Evolutionary conservation across 306 rosid species (phyloP).

Genomic region (Carpinus viminea): DNA sequence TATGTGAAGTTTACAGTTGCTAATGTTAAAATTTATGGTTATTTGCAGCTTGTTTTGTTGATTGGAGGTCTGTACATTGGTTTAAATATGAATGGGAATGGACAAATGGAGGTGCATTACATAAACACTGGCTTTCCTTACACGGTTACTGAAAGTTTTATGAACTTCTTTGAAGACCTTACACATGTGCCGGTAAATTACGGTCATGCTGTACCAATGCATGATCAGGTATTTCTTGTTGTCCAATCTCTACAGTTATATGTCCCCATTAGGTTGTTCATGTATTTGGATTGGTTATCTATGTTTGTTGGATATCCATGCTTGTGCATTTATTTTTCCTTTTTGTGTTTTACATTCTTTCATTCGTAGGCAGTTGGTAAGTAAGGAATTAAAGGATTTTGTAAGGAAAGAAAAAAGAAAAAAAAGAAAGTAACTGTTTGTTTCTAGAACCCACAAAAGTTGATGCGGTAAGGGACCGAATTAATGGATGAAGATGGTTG

Average conservation of each 20-base stretch:
- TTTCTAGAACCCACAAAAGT: neutral
- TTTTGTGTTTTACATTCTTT: neutral
- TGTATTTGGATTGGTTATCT: constrained; percentile 22
- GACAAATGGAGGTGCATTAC: constrained; percentile 81
- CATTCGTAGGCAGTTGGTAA: neutral
- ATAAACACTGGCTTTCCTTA: constrained; percentile 71
- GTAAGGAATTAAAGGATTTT: neutral
- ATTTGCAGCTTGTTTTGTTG: constrained; percentile 32
- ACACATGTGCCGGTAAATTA: constrained; percentile 54
- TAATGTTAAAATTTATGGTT: neutral
- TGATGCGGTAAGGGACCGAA: neutral
- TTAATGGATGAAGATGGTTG: neutral
- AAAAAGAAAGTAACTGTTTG: neutral
- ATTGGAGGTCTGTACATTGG: constrained; percentile 15
- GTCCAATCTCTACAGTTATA: neutral
- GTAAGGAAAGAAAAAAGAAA: neutral
- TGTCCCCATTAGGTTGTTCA: constrained; percentile 7
- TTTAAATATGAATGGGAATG: constrained; percentile 60
- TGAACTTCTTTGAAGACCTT: constrained; percentile 69
- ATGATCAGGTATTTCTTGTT: constrained; percentile 59
- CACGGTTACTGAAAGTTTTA: constrained; percentile 58
- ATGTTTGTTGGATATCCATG: constrained; percentile 17
- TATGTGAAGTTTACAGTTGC: neutral
- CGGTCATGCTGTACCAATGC: constrained; percentile 55
- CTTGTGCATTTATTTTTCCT: constrained; percentile 17